Evolutionary conservation across 441 rosid species (phyloP).

Genomic region (Pelargonium fulgidum): DNA sequence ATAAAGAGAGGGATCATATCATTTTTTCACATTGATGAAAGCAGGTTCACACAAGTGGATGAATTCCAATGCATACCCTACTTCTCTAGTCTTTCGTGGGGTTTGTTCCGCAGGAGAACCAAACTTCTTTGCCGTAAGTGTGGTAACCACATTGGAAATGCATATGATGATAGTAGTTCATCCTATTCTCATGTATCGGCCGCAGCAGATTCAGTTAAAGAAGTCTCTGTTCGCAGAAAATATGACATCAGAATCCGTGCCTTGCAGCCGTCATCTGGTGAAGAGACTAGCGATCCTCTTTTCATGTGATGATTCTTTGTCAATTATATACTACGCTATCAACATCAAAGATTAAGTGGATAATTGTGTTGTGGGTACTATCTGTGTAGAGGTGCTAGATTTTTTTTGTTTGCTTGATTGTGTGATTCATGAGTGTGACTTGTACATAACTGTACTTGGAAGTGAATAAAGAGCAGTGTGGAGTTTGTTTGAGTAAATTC

Average conservation of each 20-base stretch:
- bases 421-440: neutral
- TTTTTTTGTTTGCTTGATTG: neutral
- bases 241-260: conserved; percentile 74
- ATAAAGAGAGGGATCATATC: conserved; percentile 88
- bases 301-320: conserved; percentile 19
- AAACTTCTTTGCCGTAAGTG: conserved; percentile 91
- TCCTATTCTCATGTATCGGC: conserved; percentile 39
- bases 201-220: conserved; percentile 36
- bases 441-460: neutral
- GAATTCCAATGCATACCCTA: conserved; percentile 72
- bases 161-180: conserved; percentile 44
- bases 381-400: neutral
- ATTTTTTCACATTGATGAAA: conserved; percentile 66
- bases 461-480: neutral
- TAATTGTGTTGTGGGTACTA: neutral
- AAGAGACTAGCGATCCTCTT: conserved; percentile 32
- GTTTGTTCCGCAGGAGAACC: conserved; percentile 58
- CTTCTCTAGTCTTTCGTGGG: conserved; percentile 54
- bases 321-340: neutral
- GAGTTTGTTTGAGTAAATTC: neutral
- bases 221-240: conserved; percentile 35
- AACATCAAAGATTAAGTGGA: neutral
- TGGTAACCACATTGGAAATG: conserved; percentile 66
- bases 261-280: conserved; percentile 64
- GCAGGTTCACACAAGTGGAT: conserved; percentile 76